These are phyloP conservation scores for Cladosporium phlei DNA, from an alignment of 2,329 filamentous ascomycete genomes.

Conservation along the genomic window DNA sequence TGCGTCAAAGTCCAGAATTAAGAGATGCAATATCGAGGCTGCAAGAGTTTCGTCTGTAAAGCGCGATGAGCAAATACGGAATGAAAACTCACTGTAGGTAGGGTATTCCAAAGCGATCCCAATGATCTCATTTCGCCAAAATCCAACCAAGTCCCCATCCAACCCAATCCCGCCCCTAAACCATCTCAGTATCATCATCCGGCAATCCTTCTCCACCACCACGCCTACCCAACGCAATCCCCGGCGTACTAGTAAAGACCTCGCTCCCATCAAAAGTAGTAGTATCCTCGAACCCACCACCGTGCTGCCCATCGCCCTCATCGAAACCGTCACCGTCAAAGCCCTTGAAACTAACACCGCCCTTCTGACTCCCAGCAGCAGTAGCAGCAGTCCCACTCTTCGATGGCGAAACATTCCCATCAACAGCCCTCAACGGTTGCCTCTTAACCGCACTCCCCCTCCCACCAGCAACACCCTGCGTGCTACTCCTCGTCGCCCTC, in stretches of 20 bases:
- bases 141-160: no score
- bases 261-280: conserved; percentile 36
- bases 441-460: conserved; percentile 21
- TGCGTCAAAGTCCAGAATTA: no score
- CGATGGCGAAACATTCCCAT: conserved; percentile 24
- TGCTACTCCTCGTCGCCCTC: conserved; percentile 17
- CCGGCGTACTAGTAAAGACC: conserved; percentile 36
- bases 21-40: no score
- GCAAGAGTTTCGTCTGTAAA: no score
- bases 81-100: no score
- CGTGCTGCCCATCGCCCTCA: no score
- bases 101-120: no score
- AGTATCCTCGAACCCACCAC: conserved; percentile 28
- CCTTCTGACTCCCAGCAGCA: no score
- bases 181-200: conserved; percentile 16
- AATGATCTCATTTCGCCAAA: no score
- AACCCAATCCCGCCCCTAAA: no score
- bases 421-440: conserved; percentile 24
- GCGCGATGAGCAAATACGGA: no score
- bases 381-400: conserved; percentile 15
- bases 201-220: conserved; percentile 10
- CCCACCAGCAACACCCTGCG: conserved; percentile 16
- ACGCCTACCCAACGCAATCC: neutral
- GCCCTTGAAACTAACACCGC: conserved; percentile 10
- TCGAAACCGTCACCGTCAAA: no score